Base-by-base conservation (phyloP, 2,329 filamentous ascomycete species). In the Chaetothyriales sp. region DNA sequence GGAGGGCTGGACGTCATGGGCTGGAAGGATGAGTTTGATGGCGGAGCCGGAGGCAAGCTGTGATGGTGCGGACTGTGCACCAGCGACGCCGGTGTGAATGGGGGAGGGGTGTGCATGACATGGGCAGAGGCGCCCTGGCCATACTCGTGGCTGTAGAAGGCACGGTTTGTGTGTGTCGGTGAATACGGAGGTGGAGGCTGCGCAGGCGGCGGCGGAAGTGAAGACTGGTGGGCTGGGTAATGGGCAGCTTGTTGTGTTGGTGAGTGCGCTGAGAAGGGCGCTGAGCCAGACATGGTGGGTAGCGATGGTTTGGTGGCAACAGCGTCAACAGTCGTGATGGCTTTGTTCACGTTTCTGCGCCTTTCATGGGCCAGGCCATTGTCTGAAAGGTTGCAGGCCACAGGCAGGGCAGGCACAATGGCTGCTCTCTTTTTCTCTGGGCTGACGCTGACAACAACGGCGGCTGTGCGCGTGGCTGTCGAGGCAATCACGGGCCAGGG, bases 201-300 rank as follows among this genome's bases (percentile, higher is more conserved):
- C 52, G 66, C 62, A 60, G 70, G 33, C 15, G 33, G 33, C 2
- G 33, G 33, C 2, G 33, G 33, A 15, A 40, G 33, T 40, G 33
- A 40, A 40, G 33, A 40, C 33, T 40, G 33, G 33, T 15, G 33
- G 7, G 33, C 10, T 40, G 33, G 33, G 15, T 40, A 40, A 40
- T 40, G 33, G 33, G n/a, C n/a, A n/a, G 33, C 10, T 15, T 40
- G 68, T 59, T 70, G 68, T 53, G 69, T 67, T 52, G 70, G 69
- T 58, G 70, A 73, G 60, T 69, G 69, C 54, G 67, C 64, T 60
- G 68, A 67, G 58, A 69, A 71, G 54, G 70, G 69, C 57, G 69
- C 54, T 47, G 57, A 56, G 43, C 56, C 57, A 51, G 57, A 59
- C 57, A 59, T 59, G 25, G 44, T 56, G 29, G 33, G 2, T 15